Base-by-base conservation (phyloP, 2,329 filamentous ascomycete genomes). In the Neoarthrinium moseri region DNA sequence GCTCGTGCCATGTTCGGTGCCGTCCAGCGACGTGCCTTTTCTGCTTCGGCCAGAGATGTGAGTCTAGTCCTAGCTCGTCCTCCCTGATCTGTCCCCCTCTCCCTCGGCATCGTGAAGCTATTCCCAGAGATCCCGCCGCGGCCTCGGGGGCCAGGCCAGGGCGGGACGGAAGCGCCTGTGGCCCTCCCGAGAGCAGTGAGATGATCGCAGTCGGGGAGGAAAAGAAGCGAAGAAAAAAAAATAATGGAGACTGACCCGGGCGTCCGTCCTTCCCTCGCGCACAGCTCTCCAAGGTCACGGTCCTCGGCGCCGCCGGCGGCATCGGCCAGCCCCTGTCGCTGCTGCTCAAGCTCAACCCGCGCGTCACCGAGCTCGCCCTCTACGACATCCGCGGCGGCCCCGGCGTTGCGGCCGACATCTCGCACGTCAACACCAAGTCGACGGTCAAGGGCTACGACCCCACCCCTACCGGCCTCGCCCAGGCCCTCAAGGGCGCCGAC, bases 381-480 rank as follows among this genome's bases (percentile, higher is more conserved):
- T 99, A 97, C 80, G 94, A 99, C 77, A 95, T 99, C 77, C 87
- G 89, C 66, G 87, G 91, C 66, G 92, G 81, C 65, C 92, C 92
- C 69, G 91, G 92, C 86, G 94, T 99, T 73, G 94, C 92, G 62
- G 94, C 94, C 70, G 94, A 99, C 74, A 84, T 99, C 73, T 89
- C 88, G 67, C 94, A 99, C 81, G 91, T 99, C 84, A 97, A 97
- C 86, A 96, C 92, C 75, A 95, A 95, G 86, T 92, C 88, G 78
- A 85, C 73, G 62, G 92, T 97, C 73, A 91, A 81, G 64, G 94
- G 94, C 68, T 95, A 92, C 73, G 86, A 91, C 58, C 81, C 91
- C 57, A 86, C 80, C 55, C 77, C 86, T 53, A 77, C 79, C 49
- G 89, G 89, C 64, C 87, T 97, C 53, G 81, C 81, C 62, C 80